Percentiles rank a stretch among this genome's conserved stretches.
These are phyloP conservation scores for Leptographium galeiforme DNA, from an alignment of 2,329 filamentous ascomycete species.

Conservation along the genomic window DNA sequence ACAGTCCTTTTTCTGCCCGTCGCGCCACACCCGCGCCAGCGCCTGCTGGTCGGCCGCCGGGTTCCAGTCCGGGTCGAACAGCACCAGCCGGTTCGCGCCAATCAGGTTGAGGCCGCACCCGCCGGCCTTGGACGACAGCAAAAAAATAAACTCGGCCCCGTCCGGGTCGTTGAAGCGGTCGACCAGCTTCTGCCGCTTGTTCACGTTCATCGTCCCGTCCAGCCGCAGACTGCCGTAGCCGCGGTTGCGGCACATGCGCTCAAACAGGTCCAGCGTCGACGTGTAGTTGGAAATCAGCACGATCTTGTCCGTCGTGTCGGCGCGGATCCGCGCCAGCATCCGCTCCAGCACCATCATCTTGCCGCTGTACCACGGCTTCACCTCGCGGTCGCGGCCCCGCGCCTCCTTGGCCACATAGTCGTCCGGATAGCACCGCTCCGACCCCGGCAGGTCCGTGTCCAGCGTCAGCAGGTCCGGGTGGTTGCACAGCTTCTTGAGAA, in stretches of 20 bases:
- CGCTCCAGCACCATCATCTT: slow-evolving; percentile 98
- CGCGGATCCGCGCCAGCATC: slow-evolving; percentile 89
- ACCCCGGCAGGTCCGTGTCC: slow-evolving; percentile 71
- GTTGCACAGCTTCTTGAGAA: slow-evolving; percentile 97
- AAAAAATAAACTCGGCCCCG: slow-evolving; percentile 80
- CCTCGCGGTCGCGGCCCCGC: slow-evolving; percentile 76
- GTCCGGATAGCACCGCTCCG: slow-evolving; percentile 66
- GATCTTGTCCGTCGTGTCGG: slow-evolving; percentile 97
- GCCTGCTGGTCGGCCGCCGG: slow-evolving; percentile 96
- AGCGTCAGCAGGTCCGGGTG: slow-evolving; percentile 88
- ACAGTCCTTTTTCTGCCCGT: slow-evolving; percentile 97
- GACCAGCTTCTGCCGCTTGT: slow-evolving; percentile 90
- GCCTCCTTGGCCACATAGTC: slow-evolving; percentile 82
- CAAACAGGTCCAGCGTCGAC: slow-evolving; percentile 87
- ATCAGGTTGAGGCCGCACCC: slow-evolving; percentile 94
- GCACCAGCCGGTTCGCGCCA: slow-evolving; percentile 82
- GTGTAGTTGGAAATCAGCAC: slow-evolving; percentile 99
- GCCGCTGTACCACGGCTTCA: slow-evolving; percentile 92
- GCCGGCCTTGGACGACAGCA: slow-evolving; percentile 93
- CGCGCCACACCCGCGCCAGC: slow-evolving; percentile 92
- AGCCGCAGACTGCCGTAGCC: slow-evolving; percentile 78
- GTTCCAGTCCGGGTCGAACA: slow-evolving; percentile 98
- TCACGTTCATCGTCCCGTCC: slow-evolving; percentile 95
- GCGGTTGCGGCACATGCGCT: slow-evolving; percentile 73
- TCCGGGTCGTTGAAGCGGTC: slow-evolving; percentile 95